phyloP scores from a whole-genome alignment of 2,329 filamentous ascomycete species.

The Ophiostoma perfectum region DNA sequence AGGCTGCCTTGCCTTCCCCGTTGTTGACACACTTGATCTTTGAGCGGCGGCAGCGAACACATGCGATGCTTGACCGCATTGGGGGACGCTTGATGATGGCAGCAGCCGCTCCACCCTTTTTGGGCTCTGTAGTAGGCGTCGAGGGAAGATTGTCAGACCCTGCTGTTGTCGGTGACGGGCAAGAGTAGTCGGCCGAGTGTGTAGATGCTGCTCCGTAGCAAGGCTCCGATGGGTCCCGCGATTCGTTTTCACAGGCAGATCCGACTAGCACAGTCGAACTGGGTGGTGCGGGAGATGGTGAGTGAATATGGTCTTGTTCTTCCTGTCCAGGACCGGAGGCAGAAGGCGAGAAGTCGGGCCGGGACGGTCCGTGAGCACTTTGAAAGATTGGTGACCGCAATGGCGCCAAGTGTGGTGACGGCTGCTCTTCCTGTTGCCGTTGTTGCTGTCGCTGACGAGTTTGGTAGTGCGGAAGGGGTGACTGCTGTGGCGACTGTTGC shows the following conservation, averaged over 20 bases:
- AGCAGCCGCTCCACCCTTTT: slow-evolving; percentile 34
- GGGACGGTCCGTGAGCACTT: not conserved
- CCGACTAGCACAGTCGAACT: not conserved
- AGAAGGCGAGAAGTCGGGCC: not conserved
- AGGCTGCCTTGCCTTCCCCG: slow-evolving; percentile 60
- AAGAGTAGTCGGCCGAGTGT: not conserved
- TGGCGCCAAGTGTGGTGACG: not conserved
- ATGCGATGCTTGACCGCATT: slow-evolving; percentile 76
- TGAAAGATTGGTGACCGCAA: not conserved
- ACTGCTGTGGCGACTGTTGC: too few relatives aligned
- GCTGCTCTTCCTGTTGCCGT: not conserved
- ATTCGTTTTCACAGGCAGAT: not conserved
- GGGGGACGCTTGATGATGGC: slow-evolving; percentile 35
- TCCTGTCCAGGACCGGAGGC: not conserved
- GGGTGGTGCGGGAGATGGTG: not conserved
- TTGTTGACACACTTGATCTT: slow-evolving; percentile 86
- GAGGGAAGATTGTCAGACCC: not conserved
- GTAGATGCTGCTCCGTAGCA: not conserved
- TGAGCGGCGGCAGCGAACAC: slow-evolving; percentile 66
- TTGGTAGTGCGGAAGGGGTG: not conserved
- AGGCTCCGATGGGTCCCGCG: not conserved
- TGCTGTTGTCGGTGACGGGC: not conserved
- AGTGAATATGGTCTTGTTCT: not conserved
- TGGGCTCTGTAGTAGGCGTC: slow-evolving; percentile 31
- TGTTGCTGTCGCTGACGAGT: not conserved